phyloP scores from a whole-genome alignment of 2,329 filamentous ascomycete genomes.

The Colletotrichum chrysophilum region DNA sequence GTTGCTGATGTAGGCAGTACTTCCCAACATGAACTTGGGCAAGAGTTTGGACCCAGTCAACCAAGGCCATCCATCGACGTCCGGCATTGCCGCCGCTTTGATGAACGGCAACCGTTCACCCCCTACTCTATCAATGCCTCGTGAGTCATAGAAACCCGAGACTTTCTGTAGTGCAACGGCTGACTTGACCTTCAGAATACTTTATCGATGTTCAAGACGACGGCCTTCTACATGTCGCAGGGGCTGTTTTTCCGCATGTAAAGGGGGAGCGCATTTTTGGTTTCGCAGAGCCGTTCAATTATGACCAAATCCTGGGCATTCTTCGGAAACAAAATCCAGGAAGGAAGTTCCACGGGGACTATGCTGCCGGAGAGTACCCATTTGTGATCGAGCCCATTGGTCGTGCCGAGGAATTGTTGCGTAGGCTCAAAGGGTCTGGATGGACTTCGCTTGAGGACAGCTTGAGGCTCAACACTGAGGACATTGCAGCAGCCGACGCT shows the following conservation, averaged over 20 bases:
- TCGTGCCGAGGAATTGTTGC: conserved; percentile 24
- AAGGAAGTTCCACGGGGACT: conserved; percentile 27
- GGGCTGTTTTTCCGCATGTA: conserved; percentile 49
- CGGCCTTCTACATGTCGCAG: conserved; percentile 58
- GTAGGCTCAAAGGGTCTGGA: conserved; percentile 13
- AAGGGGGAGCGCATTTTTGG: conserved; percentile 58
- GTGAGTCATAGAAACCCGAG: too few relatives aligned
- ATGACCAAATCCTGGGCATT: conserved; percentile 42
- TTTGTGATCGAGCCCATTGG: conserved; percentile 6
- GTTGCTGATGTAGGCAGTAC: conserved; percentile 29
- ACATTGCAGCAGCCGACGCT: not conserved
- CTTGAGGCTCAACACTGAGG: not conserved
- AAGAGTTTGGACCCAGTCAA: conserved; percentile 20
- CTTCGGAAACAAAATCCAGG: conserved; percentile 27
- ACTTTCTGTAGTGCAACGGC: too few relatives aligned
- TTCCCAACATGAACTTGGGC: conserved; percentile 34
- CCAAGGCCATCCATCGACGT: conserved; percentile 28
- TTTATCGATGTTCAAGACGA: conserved; percentile 52
- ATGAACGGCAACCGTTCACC: conserved; percentile 23
- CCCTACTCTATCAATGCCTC: not conserved
- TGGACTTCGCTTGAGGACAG: conserved; percentile 24
- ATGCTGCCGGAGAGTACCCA: conserved; percentile 5
- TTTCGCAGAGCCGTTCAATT: conserved; percentile 52
- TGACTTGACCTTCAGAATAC: conserved; percentile 36
- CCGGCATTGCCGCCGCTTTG: conserved; percentile 21